A percentile compares a stretch with the other conserved stretches of the same genome.
These are phyloP conservation scores for Ophiostoma piceae DNA, from an alignment of 2,329 filamentous ascomycete species.

Conservation along the genomic window DNA sequence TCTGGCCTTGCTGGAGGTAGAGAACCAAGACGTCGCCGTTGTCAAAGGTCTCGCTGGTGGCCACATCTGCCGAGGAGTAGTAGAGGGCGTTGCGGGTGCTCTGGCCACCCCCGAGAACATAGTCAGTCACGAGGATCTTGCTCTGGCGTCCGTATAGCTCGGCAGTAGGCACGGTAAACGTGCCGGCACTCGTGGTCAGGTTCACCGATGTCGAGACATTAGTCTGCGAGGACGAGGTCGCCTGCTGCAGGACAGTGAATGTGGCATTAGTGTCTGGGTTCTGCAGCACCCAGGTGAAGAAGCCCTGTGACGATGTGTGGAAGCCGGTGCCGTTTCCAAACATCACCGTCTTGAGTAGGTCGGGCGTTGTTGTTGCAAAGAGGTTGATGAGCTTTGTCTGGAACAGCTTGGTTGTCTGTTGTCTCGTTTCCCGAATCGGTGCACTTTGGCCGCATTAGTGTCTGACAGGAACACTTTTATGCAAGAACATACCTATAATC, in stretches of 20 bases:
- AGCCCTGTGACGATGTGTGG: slow-evolving; percentile 34
- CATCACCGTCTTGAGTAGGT: slow-evolving; percentile 49
- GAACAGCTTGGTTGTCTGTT: slow-evolving; percentile 48
- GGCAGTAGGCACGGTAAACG: slow-evolving; percentile 55
- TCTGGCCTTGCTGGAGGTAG: slow-evolving; percentile 50
- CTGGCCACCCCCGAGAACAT: slow-evolving; percentile 46
- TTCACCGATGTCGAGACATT: slow-evolving; percentile 49
- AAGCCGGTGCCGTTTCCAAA: slow-evolving; percentile 49
- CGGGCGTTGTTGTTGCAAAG: slow-evolving; percentile 48
- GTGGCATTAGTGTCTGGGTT: slow-evolving; percentile 46
- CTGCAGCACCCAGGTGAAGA: slow-evolving; percentile 49
- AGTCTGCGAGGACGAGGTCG: slow-evolving; percentile 43
- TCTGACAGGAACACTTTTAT: not conserved
- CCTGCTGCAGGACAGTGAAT: slow-evolving; percentile 59
- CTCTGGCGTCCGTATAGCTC: slow-evolving; percentile 60
- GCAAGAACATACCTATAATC: slow-evolving; percentile 33
- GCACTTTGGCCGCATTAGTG: slow-evolving; percentile 33
- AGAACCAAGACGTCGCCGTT: slow-evolving; percentile 53
- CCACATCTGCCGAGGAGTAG: slow-evolving; percentile 66
- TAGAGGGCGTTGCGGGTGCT: slow-evolving; percentile 42
- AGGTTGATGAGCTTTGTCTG: slow-evolving; percentile 51
- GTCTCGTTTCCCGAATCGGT: slow-evolving; percentile 49
- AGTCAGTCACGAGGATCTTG: slow-evolving; percentile 63
- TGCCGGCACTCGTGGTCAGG: slow-evolving; percentile 54
- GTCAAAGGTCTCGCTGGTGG: slow-evolving; percentile 41